Evolutionary conservation across 2,329 filamentous ascomycete genomes (phyloP), one percentile per base, ranked within the genome.

Genomic region (Xylaria sp.): DNA sequence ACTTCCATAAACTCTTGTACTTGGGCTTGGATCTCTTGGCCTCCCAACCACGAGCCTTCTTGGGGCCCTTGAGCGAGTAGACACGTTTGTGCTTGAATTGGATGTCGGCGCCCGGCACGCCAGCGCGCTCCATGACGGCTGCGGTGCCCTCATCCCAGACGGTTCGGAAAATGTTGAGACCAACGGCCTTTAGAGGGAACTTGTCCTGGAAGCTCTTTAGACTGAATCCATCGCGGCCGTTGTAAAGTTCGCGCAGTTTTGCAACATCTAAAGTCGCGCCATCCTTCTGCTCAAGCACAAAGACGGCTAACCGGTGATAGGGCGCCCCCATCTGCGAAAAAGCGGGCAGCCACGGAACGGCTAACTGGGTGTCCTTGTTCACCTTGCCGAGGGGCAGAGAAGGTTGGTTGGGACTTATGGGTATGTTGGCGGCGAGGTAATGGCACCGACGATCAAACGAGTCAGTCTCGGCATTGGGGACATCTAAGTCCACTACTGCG

Each of bases 71-170:
- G 75, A 90, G 81, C 74, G 87, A 87, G 83, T 92, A 87, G 69
- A 95, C 87, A 77, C 89, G 92, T 83, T 91, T 91, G 77, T 89
- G 89, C 83, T 92, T 93, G 81, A 97, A 93, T 83, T 97, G 93
- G 71, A 97, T 79, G 76, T 97, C 91, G 67, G 90, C 89, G 57
- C 93, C 93, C 33, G 89, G 86, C 70, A 97, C 85, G 68, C 88
- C 89, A 74, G 92, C 88, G 75, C 92, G 88, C 77, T 89, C 85
- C 95, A 99, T 97, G 71, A 99, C 93, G 59, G 84, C 89, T n/a
- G 88, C 89, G 62, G 93, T 99, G 75, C 88, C 89, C 68, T 96
- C 92, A 80, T 99, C 96, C 93, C 94, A 98, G 72, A 92, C 83
- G 68, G 89, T 91, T 73, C 96, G 90, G 89, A 98, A 99, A 75